Percentiles rank a stretch among this genome's conserved stretches.
Evolutionary conservation across 2,329 filamentous ascomycete genomes (phyloP).

Genomic region (Chrysoporthe puriensis): DNA sequence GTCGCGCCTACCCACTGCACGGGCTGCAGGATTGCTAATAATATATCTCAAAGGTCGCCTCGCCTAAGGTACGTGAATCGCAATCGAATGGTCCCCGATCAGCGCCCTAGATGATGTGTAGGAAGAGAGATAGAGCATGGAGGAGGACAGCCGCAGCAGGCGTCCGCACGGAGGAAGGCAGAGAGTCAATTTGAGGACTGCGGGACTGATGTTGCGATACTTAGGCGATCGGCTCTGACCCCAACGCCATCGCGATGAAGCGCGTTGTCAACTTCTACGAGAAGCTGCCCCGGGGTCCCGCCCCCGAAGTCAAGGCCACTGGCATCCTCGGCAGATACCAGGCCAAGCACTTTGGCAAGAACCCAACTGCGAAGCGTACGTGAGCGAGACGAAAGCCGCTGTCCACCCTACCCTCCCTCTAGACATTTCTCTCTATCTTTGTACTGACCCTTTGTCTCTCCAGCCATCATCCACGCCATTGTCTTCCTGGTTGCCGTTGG

Average conservation of each 20-base stretch:
- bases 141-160: background rate
- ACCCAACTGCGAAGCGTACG: conserved; percentile 86
- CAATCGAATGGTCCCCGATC: conserved; percentile 14
- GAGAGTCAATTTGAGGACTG: background rate
- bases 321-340: conserved; percentile 90
- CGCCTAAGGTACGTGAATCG: conserved; percentile 72
- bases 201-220: conserved; percentile 14
- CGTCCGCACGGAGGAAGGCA: background rate
- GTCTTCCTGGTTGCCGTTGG: conserved; percentile 77
- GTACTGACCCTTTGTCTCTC: conserved; percentile 26
- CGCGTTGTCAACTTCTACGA: conserved; percentile 98
- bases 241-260: conserved; percentile 97
- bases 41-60: conserved; percentile 66
- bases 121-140: background rate
- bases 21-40: conserved; percentile 42
- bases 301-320: conserved; percentile 79
- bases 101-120: background rate
- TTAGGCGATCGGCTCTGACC: conserved; percentile 90
- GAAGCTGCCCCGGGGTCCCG: conserved; percentile 91
- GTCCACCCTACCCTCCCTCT: background rate
- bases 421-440: background rate
- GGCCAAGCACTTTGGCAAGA: conserved; percentile 93
- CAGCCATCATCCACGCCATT: conserved; percentile 89
- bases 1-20: background rate
- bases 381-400: conserved; percentile 33